phyloP scores from a whole-genome alignment of 495 filamentous ascomycete genomes.

The Usnea hakonensis region DNA sequence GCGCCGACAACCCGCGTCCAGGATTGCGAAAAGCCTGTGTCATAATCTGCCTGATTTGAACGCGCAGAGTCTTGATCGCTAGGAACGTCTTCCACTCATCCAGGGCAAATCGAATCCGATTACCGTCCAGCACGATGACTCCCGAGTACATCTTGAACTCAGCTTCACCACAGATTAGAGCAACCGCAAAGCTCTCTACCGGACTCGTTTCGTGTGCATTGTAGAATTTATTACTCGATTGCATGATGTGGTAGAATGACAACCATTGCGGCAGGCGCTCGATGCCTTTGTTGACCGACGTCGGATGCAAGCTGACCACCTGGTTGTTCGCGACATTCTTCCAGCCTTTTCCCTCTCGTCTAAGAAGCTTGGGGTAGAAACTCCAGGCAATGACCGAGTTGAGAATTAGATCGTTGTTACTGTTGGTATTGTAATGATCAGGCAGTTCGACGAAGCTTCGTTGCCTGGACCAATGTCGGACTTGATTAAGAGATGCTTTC shows the following conservation, averaged over 20 bases:
- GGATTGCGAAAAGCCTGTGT: conserved; percentile 61
- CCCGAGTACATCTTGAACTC: conserved; percentile 84
- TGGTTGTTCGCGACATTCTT: conserved; percentile 88
- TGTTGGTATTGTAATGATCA: conserved; percentile 61
- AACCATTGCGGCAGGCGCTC: conserved; percentile 62
- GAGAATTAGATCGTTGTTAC: conserved; percentile 66
- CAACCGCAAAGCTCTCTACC: conserved; percentile 71
- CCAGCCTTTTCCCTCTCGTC: conserved; percentile 81
- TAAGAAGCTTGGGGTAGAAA: conserved; percentile 90
- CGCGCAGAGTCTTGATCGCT: conserved; percentile 68
- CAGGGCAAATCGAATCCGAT: conserved; percentile 76
- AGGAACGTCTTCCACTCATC: conserved; percentile 89
- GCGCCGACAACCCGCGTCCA: conserved; percentile 55
- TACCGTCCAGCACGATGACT: conserved; percentile 74
- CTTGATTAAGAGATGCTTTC: conserved; percentile 52
- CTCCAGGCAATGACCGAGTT: conserved; percentile 79
- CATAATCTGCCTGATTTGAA: conserved; percentile 61
- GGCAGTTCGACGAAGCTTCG: conserved; percentile 76
- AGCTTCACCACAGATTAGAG: conserved; percentile 77
- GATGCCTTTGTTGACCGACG: conserved; percentile 72
- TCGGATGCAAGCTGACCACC: conserved; percentile 71
- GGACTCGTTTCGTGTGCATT: conserved; percentile 87
- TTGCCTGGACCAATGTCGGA: conserved; percentile 49
- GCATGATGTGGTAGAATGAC: conserved; percentile 95
- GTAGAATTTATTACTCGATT: conserved; percentile 67